Evolutionary conservation across 495 filamentous ascomycete species (phyloP).

Genomic region (Daldinia bambusicola): DNA sequence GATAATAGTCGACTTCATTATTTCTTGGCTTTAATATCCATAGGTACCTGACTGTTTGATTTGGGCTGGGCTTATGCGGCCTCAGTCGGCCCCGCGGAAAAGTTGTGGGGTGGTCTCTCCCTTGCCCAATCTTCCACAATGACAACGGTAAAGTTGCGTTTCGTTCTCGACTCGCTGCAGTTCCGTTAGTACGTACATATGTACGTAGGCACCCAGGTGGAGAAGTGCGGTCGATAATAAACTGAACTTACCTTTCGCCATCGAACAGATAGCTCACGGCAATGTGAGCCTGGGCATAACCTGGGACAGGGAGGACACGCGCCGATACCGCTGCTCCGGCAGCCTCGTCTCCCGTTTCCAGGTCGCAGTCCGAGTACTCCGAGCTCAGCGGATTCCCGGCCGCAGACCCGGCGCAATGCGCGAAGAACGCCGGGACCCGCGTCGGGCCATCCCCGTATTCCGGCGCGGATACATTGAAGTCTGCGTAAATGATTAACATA

Average conservation of each 20-base stretch:
- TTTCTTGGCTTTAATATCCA: no score
- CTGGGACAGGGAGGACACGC: constrained; percentile 15
- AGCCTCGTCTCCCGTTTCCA: background rate
- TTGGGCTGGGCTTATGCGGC: background rate
- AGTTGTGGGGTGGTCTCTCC: background rate
- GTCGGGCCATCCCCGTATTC: background rate
- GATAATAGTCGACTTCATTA: no score
- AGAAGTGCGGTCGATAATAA: no score
- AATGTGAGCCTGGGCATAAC: constrained; percentile 2
- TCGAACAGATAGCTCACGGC: background rate
- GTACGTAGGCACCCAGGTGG: background rate
- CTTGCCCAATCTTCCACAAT: background rate
- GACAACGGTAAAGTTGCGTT: background rate
- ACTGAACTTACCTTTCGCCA: no score
- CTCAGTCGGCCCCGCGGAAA: background rate
- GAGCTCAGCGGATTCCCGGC: constrained; percentile 16
- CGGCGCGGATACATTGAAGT: constrained; percentile 13
- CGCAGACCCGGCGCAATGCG: constrained; percentile 13
- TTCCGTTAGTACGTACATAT: constrained; percentile 2
- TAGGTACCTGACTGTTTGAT: no score
- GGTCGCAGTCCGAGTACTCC: constrained; percentile 1
- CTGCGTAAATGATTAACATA: background rate
- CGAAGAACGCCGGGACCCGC: constrained; percentile 7
- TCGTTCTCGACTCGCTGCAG: background rate
- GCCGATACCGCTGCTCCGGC: background rate